A percentile compares a stretch with the other conserved stretches of the same genome.
Evolutionary conservation across 2,329 filamentous ascomycete genomes (phyloP).

Genomic region (Pseudofabraea citricarpa): DNA sequence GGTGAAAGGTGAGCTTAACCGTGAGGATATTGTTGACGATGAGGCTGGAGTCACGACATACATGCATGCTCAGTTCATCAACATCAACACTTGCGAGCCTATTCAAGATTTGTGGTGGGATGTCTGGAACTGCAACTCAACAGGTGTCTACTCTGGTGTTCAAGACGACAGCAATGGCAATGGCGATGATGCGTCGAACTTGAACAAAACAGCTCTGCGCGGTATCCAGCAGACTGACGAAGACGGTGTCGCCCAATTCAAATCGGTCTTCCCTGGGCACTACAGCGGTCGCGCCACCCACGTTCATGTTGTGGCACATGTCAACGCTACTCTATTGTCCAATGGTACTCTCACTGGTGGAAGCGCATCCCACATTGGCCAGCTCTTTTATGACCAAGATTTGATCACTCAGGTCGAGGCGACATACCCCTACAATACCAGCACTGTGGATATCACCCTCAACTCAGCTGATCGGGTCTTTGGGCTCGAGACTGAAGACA

Average conservation of each 20-base stretch:
- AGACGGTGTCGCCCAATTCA: slow-evolving; percentile 36
- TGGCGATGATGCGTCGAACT: slow-evolving; percentile 21
- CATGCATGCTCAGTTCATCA: neutral
- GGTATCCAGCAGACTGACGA: slow-evolving; percentile 34
- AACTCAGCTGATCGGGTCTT: slow-evolving; percentile 45
- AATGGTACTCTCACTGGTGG: slow-evolving; percentile 45
- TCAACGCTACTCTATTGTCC: slow-evolving; percentile 3
- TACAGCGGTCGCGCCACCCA: slow-evolving; percentile 39
- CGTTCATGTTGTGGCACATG: slow-evolving; percentile 33
- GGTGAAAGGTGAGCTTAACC: slow-evolving; percentile 16
- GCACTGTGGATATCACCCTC: slow-evolving; percentile 38
- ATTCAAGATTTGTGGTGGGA: slow-evolving; percentile 37
- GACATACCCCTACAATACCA: slow-evolving; percentile 39
- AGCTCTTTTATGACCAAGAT: slow-evolving; percentile 59
- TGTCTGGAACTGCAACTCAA: slow-evolving; percentile 38
- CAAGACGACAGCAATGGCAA: slow-evolving; percentile 34
- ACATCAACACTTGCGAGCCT: neutral
- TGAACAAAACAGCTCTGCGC: slow-evolving; percentile 24
- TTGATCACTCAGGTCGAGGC: slow-evolving; percentile 47
- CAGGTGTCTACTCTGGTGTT: slow-evolving; percentile 40
- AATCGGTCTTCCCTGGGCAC: slow-evolving; percentile 36
- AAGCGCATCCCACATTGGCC: slow-evolving; percentile 53
- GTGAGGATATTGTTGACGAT: neutral
- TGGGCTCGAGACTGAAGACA: slow-evolving; percentile 34
- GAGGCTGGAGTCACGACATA: neutral